Percentiles rank a stretch among this genome's conserved stretches.
Evolutionary conservation across 768 basidiomycete species (phyloP).

Genomic region (Polyporus arcularius): DNA sequence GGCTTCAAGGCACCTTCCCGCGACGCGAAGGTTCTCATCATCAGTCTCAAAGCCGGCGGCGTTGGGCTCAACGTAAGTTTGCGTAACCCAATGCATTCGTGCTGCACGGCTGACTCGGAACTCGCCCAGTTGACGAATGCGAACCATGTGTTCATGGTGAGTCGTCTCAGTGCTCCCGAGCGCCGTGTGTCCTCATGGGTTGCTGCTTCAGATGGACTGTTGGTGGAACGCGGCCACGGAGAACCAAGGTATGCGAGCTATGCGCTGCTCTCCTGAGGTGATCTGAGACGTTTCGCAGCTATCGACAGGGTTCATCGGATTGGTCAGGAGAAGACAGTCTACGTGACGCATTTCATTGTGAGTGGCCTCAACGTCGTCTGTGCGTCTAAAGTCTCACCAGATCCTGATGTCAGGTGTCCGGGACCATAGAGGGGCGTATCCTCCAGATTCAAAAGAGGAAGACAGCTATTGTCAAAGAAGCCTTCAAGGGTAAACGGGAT

Average conservation of each 20-base stretch:
- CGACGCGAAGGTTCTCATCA: constrained; percentile 73
- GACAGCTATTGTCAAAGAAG: constrained; percentile 83
- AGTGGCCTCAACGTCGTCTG: constrained; percentile 23
- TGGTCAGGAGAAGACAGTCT: constrained; percentile 79
- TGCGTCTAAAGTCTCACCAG: background rate
- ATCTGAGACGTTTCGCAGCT: constrained; percentile 41
- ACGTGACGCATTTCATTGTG: constrained; percentile 85
- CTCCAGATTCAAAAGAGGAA: constrained; percentile 84
- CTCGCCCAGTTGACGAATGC: constrained; percentile 64
- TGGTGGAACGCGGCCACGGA: constrained; percentile 91
- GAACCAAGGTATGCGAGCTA: constrained; percentile 57
- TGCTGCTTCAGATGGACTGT: constrained; percentile 72
- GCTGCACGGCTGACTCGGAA: background rate
- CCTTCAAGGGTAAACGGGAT: constrained; percentile 63
- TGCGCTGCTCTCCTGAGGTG: background rate
- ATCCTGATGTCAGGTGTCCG: constrained; percentile 48
- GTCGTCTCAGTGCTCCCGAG: constrained; percentile 10
- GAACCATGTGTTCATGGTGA: constrained; percentile 85
- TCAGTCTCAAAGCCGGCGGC: constrained; percentile 89
- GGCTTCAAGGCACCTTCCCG: constrained; percentile 73
- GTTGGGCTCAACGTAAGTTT: constrained; percentile 79
- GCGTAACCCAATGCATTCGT: background rate
- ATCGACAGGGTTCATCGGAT: constrained; percentile 87
- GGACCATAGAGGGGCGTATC: constrained; percentile 81
- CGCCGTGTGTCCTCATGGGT: background rate